Percentiles rank a stretch among this genome's conserved stretches.
Conservation (phyloP, 176 grass and related monocot genomes). For the Urochloa ruziziensis region DNA sequence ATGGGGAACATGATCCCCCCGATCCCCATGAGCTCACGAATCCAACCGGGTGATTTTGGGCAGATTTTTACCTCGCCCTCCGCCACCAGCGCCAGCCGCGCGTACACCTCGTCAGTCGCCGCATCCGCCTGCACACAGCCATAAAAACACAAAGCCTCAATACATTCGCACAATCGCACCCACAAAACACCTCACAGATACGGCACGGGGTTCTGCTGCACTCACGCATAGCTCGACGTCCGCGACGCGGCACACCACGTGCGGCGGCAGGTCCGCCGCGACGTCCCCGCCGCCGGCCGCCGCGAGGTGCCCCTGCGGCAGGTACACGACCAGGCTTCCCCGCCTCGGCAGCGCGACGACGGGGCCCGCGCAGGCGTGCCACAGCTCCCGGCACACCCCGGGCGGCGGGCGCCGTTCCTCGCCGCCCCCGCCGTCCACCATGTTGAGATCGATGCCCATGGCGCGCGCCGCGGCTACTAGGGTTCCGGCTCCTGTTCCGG, state of each 20-base stretch:
- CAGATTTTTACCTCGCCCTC: slow-evolving; percentile 65
- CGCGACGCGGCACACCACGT: slow-evolving; percentile 84
- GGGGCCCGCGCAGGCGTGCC: slow-evolving; percentile 94
- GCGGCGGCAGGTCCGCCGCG: slow-evolving; percentile 55
- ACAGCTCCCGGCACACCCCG: slow-evolving; percentile 70
- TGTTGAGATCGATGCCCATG: slow-evolving; percentile 97
- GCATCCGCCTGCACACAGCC: slow-evolving; percentile 76
- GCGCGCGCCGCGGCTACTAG: not conserved
- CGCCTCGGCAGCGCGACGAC: slow-evolving; percentile 74
- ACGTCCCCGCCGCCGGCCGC: slow-evolving; percentile 44
- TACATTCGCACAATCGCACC: too few relatives aligned
- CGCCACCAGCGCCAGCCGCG: slow-evolving; percentile 70
- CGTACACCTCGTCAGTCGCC: slow-evolving; percentile 88
- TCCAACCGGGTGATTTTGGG: not conserved
- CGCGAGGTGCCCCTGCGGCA: slow-evolving; percentile 92
- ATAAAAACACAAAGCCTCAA: not conserved
- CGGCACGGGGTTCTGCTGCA: not conserved
- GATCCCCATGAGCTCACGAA: not conserved
- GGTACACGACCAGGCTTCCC: slow-evolving; percentile 85
- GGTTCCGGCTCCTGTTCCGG: slow-evolving; percentile 3
- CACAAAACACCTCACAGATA: not conserved
- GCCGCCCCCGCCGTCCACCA: slow-evolving; percentile 46
- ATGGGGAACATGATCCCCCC: not conserved
- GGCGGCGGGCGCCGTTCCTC: slow-evolving; percentile 47
- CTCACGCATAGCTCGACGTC: slow-evolving; percentile 91